Base-by-base conservation (phyloP, 192 early-diverging fungal species). In the Phycomyces nitens region DNA sequence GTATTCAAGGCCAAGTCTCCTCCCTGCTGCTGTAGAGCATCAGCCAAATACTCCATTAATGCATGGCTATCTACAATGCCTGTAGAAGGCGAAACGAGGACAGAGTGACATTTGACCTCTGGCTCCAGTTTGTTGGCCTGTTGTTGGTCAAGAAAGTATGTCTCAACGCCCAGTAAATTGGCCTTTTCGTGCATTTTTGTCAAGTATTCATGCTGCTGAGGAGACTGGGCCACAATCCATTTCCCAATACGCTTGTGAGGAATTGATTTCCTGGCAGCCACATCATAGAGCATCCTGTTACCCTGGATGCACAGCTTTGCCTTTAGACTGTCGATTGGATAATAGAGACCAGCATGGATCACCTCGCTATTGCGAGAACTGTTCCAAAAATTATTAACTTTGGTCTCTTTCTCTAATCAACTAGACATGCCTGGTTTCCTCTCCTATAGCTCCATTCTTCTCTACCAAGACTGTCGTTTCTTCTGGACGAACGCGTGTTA, bases 261-360 rank as follows among this genome's bases (percentile, higher is more conserved):
- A 18, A 95, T 75, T 0, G 61, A 50, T 49, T 79, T 76, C 34
- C 71, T 69, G 22, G 63, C 58, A 58, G 84, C 84, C 44, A 88
- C 78, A 8, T 76, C 75, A 68, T 94, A 93, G 20, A 95, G 65
- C 56, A 89, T 66, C 0, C 74, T 43, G 21, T 89, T 91, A 22
- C 93, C 93, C 3, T 84, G 77, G 22, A 92, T 89, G 67, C 92
- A 94, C 0, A 95, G 73, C 23, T 49, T 55, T 10, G 91, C 92
- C 65, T 92, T 92, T 39, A 94, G 71, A 38, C 86, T 90, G 60
- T 84, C 70, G 14, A 62, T 58, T 1, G 91, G 90, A 49, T 94
- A 95, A 74, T 93, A 92, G 12, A 95, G 74, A 0, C 93, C 93
- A 7, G 88, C 91, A 52, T 95, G 93, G 64, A 95, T 95, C 14